phyloP scores from a whole-genome alignment of 208 protist species.

The Wallacemonas sp. region DNA sequence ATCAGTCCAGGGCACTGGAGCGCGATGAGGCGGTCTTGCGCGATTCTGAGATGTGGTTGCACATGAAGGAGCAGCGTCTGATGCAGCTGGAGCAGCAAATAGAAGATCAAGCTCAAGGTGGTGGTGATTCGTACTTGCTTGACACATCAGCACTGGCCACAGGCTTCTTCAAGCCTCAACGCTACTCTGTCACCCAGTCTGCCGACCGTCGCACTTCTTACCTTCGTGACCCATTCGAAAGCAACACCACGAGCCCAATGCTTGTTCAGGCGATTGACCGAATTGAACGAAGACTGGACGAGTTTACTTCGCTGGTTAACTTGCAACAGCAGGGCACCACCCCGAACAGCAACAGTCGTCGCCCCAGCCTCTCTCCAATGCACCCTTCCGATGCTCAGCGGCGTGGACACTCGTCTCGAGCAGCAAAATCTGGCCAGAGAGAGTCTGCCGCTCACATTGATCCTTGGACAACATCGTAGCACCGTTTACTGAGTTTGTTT shows the following conservation, averaged over 20 bases:
- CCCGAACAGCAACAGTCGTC: neutral
- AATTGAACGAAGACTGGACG: constrained; percentile 69
- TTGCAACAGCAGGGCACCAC: constrained; percentile 19
- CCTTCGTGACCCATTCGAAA: constrained; percentile 20
- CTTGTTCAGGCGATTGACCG: constrained; percentile 53
- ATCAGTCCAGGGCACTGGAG: constrained; percentile 56
- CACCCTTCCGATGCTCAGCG: neutral
- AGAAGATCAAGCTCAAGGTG: constrained; percentile 49
- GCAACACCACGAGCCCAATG: constrained; percentile 33
- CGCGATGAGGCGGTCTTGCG: constrained; percentile 67
- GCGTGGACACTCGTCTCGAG: neutral
- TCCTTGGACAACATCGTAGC: constrained; percentile 4
- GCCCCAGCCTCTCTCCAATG: constrained; percentile 1
- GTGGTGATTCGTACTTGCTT: constrained; percentile 41
- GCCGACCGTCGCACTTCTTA: neutral
- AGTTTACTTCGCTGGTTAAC: constrained; percentile 71
- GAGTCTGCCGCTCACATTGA: constrained; percentile 13
- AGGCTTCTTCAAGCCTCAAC: constrained; percentile 59
- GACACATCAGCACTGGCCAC: constrained; percentile 40
- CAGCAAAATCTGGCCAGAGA: neutral
- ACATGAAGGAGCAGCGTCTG: constrained; percentile 71
- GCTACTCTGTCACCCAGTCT: neutral
- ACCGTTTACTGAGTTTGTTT: neutral
- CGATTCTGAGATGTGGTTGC: constrained; percentile 76
- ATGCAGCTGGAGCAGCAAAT: constrained; percentile 65